Base-by-base conservation (phyloP, 768 basidiomycete species). In the Omphalotus guepiniiformis region DNA sequence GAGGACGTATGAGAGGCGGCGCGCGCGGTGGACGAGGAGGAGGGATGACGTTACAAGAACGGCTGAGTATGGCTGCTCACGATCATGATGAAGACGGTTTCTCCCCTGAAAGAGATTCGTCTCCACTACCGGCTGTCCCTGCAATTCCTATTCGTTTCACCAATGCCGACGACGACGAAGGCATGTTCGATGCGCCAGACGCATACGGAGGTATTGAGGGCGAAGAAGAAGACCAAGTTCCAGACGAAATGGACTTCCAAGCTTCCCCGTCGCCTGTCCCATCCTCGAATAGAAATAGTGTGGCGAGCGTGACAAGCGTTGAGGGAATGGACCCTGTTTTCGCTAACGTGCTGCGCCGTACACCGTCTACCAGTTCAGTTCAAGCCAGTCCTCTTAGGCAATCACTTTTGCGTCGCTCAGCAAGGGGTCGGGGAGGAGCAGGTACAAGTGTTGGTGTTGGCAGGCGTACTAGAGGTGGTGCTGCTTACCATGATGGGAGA, bases 271-370 rank as follows among this genome's bases (percentile, higher is more conserved):
- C 74, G 2, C 72, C 74, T 1, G 67, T 72, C 7, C 68, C 66
- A 8, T 62, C 60, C 7, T 83, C 82, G 3, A 85, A 86, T 55
- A 73, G 83, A 28, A 78, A 78, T 5, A 88, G 83, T 55, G 30
- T 39, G 13, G 38, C 36, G 16, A 48, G 47, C 41, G 32, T 38
- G 16, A 45, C 49, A 13, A 39, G 36, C 29, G 76, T 89, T 3
- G 88, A 92, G 47, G 89, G 88, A 36, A 88, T 93, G 85, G 91
- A 93, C 52, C 91, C 92, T 8, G 75, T 69, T 1, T 93, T 89
- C 58, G 88, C 89, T 44, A 88, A 87, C 50, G 74, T 90, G 12
- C 78, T 92, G 37, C 79, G 79, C 47, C 82, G 83, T 18, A 64
- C 72, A 2, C 70, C 74, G 0, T 78, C 76, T 7, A 72, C 67